A percentile compares a stretch with the other conserved stretches of the same genome.
These are phyloP conservation scores for Rhizophora apiculata DNA, from an alignment of 345 rosid species.

Conservation along the genomic window DNA sequence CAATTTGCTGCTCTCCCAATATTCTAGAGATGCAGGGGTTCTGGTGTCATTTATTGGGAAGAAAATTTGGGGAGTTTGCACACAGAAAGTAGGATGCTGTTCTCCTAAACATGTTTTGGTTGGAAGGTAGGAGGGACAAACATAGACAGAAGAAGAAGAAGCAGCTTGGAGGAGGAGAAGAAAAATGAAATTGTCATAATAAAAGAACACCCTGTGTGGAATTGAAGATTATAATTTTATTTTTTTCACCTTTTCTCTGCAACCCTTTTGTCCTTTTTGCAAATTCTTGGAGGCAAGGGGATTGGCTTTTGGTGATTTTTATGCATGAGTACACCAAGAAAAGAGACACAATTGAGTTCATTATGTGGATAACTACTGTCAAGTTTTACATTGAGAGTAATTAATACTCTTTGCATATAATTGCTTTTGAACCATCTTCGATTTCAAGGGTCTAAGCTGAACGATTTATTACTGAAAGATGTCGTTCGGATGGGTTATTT, in stretches of 20 bases:
- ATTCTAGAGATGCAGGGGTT: not conserved
- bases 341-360: constrained; percentile 55
- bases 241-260: not conserved
- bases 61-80: not conserved
- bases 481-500: no score
- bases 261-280: constrained; percentile 14
- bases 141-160: not conserved
- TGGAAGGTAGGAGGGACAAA: not conserved
- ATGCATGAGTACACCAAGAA: constrained; percentile 69
- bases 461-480: no score
- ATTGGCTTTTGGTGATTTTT: constrained; percentile 55
- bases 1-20: not conserved
- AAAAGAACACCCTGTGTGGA: no score
- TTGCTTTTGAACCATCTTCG: no score
- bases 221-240: not conserved
- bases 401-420: no score
- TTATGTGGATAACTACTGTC: constrained; percentile 67
- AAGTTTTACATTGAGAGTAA: constrained; percentile 58
- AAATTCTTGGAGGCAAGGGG: constrained; percentile 66
- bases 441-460: no score
- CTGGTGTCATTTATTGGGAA: not conserved
- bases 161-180: not conserved
- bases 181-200: no score
- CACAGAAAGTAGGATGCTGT: no score
- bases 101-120: not conserved